phyloP scores from a whole-genome alignment of 139 green algal genomes.

The Asterochloris erici region DNA sequence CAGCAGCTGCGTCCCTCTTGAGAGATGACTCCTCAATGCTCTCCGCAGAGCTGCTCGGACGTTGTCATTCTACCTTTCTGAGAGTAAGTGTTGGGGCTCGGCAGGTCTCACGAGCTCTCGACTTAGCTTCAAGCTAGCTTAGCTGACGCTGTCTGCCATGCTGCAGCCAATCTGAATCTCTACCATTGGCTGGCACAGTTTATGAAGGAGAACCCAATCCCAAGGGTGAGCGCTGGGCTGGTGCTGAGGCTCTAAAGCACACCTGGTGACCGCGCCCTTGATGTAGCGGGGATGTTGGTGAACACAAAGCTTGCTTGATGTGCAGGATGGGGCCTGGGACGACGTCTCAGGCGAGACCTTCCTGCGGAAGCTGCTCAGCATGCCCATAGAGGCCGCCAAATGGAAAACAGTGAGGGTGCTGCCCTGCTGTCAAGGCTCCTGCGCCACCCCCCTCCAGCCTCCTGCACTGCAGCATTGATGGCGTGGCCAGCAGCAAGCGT shows the following conservation, averaged over 20 bases:
- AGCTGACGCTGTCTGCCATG: constrained; percentile 29
- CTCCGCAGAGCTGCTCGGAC: constrained; percentile 62
- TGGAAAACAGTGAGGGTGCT: constrained; percentile 16
- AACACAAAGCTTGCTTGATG: not conserved
- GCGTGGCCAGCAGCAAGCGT: not conserved
- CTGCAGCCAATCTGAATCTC: constrained; percentile 48
- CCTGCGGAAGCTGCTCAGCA: constrained; percentile 67
- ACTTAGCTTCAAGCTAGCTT: too few relatives aligned
- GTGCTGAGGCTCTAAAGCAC: not conserved
- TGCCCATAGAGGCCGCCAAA: constrained; percentile 54
- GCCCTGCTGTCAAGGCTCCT: not conserved
- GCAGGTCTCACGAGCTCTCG: too few relatives aligned
- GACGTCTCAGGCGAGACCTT: constrained; percentile 81
- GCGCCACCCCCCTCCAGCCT: too few relatives aligned
- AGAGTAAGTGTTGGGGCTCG: not conserved
- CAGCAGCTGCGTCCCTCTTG: not conserved
- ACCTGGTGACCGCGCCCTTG: too few relatives aligned
- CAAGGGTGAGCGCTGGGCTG: constrained; percentile 29
- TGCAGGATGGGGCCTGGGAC: constrained; percentile 68
- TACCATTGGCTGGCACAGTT: constrained; percentile 60
- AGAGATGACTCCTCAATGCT: not conserved
- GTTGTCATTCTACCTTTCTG: constrained; percentile 68
- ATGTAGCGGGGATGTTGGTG: not conserved
- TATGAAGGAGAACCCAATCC: constrained; percentile 63
- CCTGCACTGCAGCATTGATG: too few relatives aligned